Base-by-base conservation (phyloP, 2,329 filamentous ascomycete species). In the Laburnicola sp. region DNA sequence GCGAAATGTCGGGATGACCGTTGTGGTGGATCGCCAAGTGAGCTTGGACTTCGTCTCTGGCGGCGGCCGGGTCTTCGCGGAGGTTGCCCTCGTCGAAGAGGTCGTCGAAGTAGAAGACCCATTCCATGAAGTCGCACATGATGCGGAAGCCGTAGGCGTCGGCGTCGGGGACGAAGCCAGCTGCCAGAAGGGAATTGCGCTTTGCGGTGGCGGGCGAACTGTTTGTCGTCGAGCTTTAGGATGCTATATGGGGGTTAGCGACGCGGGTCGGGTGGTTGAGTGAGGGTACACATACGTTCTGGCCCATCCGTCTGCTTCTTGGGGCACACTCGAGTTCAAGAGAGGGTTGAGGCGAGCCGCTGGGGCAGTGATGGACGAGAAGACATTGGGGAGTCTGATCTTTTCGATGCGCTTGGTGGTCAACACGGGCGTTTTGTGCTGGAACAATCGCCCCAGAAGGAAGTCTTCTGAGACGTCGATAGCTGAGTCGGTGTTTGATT, bases 41-140 rank as follows among this genome's bases (percentile, higher is more conserved):
- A 3, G 40, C 40, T 21, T 31, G 4, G 8, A 43, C 28, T 43
- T 43, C 40, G 11, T 43, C 28, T n/a, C 40, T 30, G 4, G 40
- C 40, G 4, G 40, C 40, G 7, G 21, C 25, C 7, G 40, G 40
- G 26, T 43, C 26, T 31, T 43, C 40, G 11, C 40, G 40, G 25
- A 43, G 40, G 21, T 32, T 30, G 21, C 40, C 40, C 16, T 43
- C 40, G 26, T 43, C 40, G 21, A 43, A 43, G 4, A 43, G 25
- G 27, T 43, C 40, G 40, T 43, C 40, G 26, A 43, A 43, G 40
- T 30, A 43, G 26, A 43, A 43, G 26, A 43, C 40, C 40, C 26
- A 43, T 31, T 43, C 40, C 40, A 43, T 43, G 26, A 43, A 43
- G 16, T 43, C 40, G 40, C 40, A 43, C 40, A 43, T 43, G 26